Evolutionary conservation across 176 grass and related monocot genomes (phyloP), one percentile per base, ranked within the genome.

Genomic region (Zea mays): DNA sequence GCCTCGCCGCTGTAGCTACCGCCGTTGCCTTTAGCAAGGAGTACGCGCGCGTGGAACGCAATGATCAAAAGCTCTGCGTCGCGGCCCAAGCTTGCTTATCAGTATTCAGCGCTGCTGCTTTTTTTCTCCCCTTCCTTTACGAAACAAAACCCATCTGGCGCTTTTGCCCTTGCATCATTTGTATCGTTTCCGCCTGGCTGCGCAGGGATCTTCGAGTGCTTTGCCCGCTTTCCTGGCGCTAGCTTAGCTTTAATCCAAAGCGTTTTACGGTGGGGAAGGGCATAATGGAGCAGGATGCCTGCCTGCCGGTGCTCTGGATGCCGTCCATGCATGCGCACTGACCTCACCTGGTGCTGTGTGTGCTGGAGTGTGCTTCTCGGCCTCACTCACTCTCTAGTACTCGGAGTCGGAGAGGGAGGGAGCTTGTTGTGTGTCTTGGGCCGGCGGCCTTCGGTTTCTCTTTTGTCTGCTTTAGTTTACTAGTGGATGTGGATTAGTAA

Each of bases 201-300:
- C 15, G 43, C 5, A 39, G 52, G 85, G 81, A 55, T 83, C 81
- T 46, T 17, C 45, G 4, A 42, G 51, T 69, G 59, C 49, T 74
- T 67, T 51, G 8, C 68, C 51, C 13, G 68, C 81, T 83, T 68
- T 79, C 8, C 47, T 77, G 74, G 86, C 79, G 75, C 67, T 63
- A 11, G 56, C 9, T 84, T 69, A 65, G 55, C 76, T 88, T 88
- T 88, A 80, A 60, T 75, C 81, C 12, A 88, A 88, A 71, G 68
- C 33, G 45, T 35, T 16, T 71, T 40, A 70, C 44, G 20, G 67
- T 70, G 44, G 67, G 43, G 66, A 13, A 14, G 20, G 67, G 4
- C 6, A 42, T 37, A 58, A 58, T 67, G 15, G 10, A 27, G 41
- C 27, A 1, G 27, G 27, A 27, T 27, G 27, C 27, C 27, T 27